Conservation (phyloP, 805 yeast species). For the Saccharomycopsis sp. region DNA sequence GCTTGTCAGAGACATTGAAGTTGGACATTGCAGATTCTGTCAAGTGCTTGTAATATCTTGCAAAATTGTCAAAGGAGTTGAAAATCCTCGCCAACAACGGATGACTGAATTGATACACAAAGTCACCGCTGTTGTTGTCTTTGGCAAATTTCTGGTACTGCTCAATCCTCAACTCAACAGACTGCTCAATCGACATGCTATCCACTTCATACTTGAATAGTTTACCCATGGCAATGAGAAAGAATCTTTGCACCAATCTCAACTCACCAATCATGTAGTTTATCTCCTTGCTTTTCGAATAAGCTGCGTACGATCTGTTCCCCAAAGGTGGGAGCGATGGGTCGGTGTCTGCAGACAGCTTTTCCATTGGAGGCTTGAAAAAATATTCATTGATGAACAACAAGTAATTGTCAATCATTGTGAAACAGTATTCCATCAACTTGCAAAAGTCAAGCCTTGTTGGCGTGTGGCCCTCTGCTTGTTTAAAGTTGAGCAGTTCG, state of each 20-base stretch:
- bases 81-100: slow-evolving; percentile 25
- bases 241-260: slow-evolving; percentile 38
- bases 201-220: slow-evolving; percentile 26
- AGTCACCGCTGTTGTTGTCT: slow-evolving; percentile 4
- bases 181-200: slow-evolving; percentile 26
- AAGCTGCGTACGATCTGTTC: slow-evolving; percentile 15
- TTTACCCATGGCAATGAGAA: slow-evolving; percentile 30
- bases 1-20: slow-evolving; percentile 43
- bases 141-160: not conserved
- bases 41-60: slow-evolving; percentile 36
- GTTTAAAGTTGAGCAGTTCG: slow-evolving; percentile 20
- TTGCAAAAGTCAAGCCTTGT: slow-evolving; percentile 26
- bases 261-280: slow-evolving; percentile 41
- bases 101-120: slow-evolving; percentile 19
- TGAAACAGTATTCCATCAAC: slow-evolving; percentile 34
- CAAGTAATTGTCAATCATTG: slow-evolving; percentile 33
- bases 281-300: slow-evolving; percentile 18
- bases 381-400: slow-evolving; percentile 19
- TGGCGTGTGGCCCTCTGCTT: slow-evolving; percentile 21
- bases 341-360: not conserved
- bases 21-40: slow-evolving; percentile 50
- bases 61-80: slow-evolving; percentile 29
- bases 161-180: slow-evolving; percentile 11
- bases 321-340: slow-evolving; percentile 15
- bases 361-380: slow-evolving; percentile 26